Base-by-base conservation (phyloP, 805 yeast genomes). In the Wickerhamiella vanderwaltii region DNA sequence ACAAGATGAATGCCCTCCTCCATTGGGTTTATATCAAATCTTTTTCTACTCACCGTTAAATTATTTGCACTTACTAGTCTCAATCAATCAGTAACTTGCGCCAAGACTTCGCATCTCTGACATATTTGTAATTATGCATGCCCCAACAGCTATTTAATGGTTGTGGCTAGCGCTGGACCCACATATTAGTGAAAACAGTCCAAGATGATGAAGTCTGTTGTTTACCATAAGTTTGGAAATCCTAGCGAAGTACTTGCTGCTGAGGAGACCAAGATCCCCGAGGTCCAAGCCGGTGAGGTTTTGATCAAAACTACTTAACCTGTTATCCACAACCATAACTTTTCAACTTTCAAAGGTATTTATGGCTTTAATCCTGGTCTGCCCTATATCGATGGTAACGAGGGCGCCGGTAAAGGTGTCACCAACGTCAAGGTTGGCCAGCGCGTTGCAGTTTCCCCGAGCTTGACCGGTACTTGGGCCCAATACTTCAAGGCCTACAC, bases 171-270 rank as follows among this genome's bases (percentile, higher is more conserved):
- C n/a, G n/a, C n/a, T n/a, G n/a, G n/a, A n/a, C n/a, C n/a, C n/a
- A n/a, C n/a, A n/a, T n/a, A n/a, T n/a, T n/a, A n/a, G n/a, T n/a
- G n/a, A n/a, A n/a, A n/a, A n/a, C n/a, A n/a, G n/a, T n/a, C n/a
- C n/a, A 32, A 11, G 20, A 11, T 28, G 6, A 39, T 39, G 42
- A 29, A 39, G 18, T 35, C 42, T 24, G 42, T 17, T 24, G 26
- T 31, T 16, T 39, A 30, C 31, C 23, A 30, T n/a, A 31, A 31
- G 36, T 30, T 25, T 17, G 42, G 42, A 6, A 25, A 39, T 24
- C 42, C 42, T 30, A n/a, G 23, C 22, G 36, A 39, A 31, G 42
- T 39, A 15, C 60, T 39, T 25, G 18, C 17, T 19, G 23, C 17
- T 13, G 25, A 15, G 6, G 29, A 30, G 15, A 36, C 31, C 9